Percentiles rank a stretch among this genome's conserved stretches.
These are phyloP conservation scores for Colletotrichum simmondsii DNA, from an alignment of 2,329 filamentous ascomycete genomes.

Conservation along the genomic window DNA sequence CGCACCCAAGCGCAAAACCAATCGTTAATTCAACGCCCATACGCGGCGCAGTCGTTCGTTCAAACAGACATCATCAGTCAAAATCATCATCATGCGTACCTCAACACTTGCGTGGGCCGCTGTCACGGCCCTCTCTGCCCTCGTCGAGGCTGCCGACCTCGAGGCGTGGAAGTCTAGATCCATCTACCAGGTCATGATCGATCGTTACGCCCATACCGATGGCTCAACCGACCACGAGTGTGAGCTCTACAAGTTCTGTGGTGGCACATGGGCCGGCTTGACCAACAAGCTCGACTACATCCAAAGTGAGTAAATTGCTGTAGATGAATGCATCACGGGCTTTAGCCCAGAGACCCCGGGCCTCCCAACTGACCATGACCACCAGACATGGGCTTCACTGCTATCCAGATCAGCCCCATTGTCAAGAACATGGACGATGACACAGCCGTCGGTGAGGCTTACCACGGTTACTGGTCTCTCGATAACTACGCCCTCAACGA, in stretches of 20 bases:
- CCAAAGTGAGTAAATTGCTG: conserved; percentile 43
- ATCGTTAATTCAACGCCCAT: conserved; percentile 18
- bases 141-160: conserved; percentile 24
- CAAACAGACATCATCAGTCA: background rate
- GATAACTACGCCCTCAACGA: conserved; percentile 55
- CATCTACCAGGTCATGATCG: conserved; percentile 58
- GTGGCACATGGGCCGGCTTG: conserved; percentile 61
- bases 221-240: conserved; percentile 56
- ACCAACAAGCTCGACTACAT: conserved; percentile 62
- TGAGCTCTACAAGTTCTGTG: conserved; percentile 55
- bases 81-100: conserved; percentile 14
- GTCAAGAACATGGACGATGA: conserved; percentile 51
- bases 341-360: background rate
- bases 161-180: conserved; percentile 43
- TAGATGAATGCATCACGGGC: background rate
- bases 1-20: conserved; percentile 13
- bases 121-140: conserved; percentile 20
- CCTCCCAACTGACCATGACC: conserved; percentile 1
- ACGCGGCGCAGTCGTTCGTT: conserved; percentile 30
- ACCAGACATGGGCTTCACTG: conserved; percentile 40
- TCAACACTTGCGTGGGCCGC: conserved; percentile 30
- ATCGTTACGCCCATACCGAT: conserved; percentile 53
- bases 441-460: conserved; percentile 41
- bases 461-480: conserved; percentile 54
- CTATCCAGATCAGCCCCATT: conserved; percentile 68